Base-by-base conservation (phyloP, 2,329 filamentous ascomycete genomes). In the Epichloe brachyelytri region DNA sequence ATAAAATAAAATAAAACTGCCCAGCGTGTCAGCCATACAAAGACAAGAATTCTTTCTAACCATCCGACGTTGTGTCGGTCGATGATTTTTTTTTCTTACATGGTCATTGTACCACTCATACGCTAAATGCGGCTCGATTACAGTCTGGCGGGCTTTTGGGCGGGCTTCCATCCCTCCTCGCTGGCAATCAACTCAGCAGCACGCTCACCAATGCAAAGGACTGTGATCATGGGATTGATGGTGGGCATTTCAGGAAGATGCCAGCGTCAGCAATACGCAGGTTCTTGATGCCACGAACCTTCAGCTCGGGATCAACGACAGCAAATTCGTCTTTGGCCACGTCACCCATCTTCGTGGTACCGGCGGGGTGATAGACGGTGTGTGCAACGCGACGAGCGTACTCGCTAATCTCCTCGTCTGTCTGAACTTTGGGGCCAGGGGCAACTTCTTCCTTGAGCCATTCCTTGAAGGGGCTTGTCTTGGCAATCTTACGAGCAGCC, bases 141-240 rank as follows among this genome's bases (percentile, higher is more conserved):
- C 58, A 68, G 57, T 50, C 62, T 61, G 40, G 66, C 58, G 49
- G 57, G 58, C 54, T 59, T 59, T 54, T 58, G 58, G 36, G 58
- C 58, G 20, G 61, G 60, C 60, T 67, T 68, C 66, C 66, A 70
- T 44, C 67, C 85, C 57, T 88, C 81, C 63, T 83, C 75, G 33
- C 84, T 84, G 63, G 68, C 68, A 55, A 95, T 84, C 65, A 95
- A 68, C 75, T 95, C 89, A 0, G 89, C 89, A 5, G 82, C 84
- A 52, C 86, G 77, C 78, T 95, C 89, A 7, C 86, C 89, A 60
- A 94, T 80, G 49, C 80, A 84, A 63, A 95, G 68, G 5, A 95
- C 88, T 1, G 88, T 95, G 63, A 95, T 72, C 89, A 95, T 93
- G 53, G 87, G 88, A 72, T 95, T 95, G 65, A 93, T 85, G 50